phyloP scores from a whole-genome alignment of 306 rosid species.

The Pueraria montana region DNA sequence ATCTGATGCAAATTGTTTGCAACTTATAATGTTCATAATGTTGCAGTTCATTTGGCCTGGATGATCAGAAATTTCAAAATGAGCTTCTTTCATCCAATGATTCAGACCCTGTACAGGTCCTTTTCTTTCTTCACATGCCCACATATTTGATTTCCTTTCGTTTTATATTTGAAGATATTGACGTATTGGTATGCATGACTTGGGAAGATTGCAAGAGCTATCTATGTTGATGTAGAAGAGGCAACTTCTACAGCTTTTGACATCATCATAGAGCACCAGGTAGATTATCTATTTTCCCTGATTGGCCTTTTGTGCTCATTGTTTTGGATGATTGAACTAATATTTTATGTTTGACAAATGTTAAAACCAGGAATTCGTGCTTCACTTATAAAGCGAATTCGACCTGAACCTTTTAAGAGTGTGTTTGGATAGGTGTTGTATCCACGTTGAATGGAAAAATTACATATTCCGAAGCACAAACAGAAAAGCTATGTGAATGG shows the following conservation, averaged over 20 bases:
- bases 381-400: conserved; percentile 74
- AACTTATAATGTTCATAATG: conserved; percentile 39
- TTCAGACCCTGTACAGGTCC: conserved; percentile 90
- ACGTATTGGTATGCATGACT: conserved; percentile 48
- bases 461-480: too few species aligned
- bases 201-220: conserved; percentile 84
- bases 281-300: conserved; percentile 45
- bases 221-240: conserved; percentile 97
- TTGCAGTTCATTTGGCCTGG: conserved; percentile 82
- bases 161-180: conserved; percentile 47
- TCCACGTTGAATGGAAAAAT: too few species aligned
- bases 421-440: too few species aligned
- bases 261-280: conserved; percentile 82
- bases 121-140: conserved; percentile 37
- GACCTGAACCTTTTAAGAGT: too few species aligned
- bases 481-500: too few species aligned
- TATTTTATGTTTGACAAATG: conserved; percentile 66
- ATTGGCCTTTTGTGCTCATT: conserved; percentile 26
- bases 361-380: conserved; percentile 85
- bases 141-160: conserved; percentile 39
- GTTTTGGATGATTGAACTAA: conserved; percentile 38
- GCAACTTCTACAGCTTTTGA: conserved; percentile 91
- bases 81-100: conserved; percentile 79
- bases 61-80: conserved; percentile 91
- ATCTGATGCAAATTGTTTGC: conserved; percentile 29